A percentile compares a stretch with the other conserved stretches of the same genome.
Evolutionary conservation across 768 basidiomycete genomes (phyloP).

Genomic region (Dendrothele bispora): DNA sequence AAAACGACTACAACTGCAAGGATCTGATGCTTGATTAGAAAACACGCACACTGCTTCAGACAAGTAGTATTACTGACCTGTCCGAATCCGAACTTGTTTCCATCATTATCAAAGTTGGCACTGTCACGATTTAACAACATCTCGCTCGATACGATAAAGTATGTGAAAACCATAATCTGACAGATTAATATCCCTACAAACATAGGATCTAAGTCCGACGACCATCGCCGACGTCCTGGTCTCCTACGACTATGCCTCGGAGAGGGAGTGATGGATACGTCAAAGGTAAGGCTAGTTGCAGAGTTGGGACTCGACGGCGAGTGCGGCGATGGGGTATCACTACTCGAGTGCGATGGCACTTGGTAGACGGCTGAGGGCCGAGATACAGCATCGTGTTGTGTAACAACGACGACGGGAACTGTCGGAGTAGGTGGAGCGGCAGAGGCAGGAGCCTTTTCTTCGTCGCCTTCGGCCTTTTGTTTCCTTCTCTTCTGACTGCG

Average conservation of each 20-base stretch:
- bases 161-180: constrained; percentile 35
- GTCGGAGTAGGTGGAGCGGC: neutral
- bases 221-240: constrained; percentile 32
- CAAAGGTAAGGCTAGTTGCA: neutral
- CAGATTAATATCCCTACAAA: constrained; percentile 38
- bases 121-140: constrained; percentile 30
- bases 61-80: constrained; percentile 22
- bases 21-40: constrained; percentile 21
- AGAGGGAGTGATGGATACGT: neutral
- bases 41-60: too few relatives aligned
- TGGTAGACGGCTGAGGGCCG: neutral
- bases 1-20: constrained; percentile 39
- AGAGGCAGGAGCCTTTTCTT: neutral
- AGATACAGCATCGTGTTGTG: neutral
- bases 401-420: neutral
- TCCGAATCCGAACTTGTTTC: constrained; percentile 35
- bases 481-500: constrained; percentile 9
- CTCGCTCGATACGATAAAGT: constrained; percentile 41
- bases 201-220: constrained; percentile 37
- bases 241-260: constrained; percentile 12
- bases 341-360: neutral
- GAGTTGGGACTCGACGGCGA: neutral
- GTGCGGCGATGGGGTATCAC: neutral
- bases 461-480: neutral
- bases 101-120: neutral